Conservation (phyloP, 2,329 filamentous ascomycete genomes). For the Zymoseptoria tritici region DNA sequence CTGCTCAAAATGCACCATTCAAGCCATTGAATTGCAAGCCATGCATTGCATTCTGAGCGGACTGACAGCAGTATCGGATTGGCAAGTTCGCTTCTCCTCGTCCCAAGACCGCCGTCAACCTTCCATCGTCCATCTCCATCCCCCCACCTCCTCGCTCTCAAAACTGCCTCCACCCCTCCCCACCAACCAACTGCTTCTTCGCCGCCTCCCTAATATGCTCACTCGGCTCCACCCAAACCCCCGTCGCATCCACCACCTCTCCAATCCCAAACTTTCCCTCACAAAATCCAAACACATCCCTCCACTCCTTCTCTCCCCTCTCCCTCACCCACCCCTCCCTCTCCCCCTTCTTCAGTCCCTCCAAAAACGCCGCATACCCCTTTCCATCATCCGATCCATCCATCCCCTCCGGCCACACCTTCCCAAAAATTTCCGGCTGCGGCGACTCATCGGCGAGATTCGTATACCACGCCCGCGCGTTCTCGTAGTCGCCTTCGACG, state of each 20-base stretch:
- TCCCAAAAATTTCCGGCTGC: slow-evolving; percentile 26
- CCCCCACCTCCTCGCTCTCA: no score
- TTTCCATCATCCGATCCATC: slow-evolving; percentile 22
- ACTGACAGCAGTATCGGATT: no score
- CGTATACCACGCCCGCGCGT: slow-evolving; percentile 43
- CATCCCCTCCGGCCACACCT: slow-evolving; percentile 28
- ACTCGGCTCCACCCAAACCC: slow-evolving; percentile 36
- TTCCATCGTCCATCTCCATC: no score
- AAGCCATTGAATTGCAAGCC: no score
- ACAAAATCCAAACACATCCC: slow-evolving; percentile 38
- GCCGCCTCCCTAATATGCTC: slow-evolving; percentile 36
- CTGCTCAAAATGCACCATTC: no score
- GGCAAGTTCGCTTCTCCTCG: no score
- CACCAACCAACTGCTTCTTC: slow-evolving; percentile 39
- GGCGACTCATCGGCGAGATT: slow-evolving; percentile 32
- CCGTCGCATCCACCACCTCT: slow-evolving; percentile 37
- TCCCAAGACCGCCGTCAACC: no score
- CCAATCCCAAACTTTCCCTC: slow-evolving; percentile 38
- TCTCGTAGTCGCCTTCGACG: slow-evolving; percentile 45
- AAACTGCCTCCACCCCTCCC: slow-evolving; percentile 40
- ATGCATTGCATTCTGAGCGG: no score
- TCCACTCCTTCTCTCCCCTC: slow-evolving; percentile 34
- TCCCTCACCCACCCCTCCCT: slow-evolving; percentile 28
- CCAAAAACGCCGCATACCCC: slow-evolving; percentile 28
- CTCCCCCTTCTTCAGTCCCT: slow-evolving; percentile 31